phyloP scores from a whole-genome alignment of 495 filamentous ascomycete genomes.

The Talaromyces liani region DNA sequence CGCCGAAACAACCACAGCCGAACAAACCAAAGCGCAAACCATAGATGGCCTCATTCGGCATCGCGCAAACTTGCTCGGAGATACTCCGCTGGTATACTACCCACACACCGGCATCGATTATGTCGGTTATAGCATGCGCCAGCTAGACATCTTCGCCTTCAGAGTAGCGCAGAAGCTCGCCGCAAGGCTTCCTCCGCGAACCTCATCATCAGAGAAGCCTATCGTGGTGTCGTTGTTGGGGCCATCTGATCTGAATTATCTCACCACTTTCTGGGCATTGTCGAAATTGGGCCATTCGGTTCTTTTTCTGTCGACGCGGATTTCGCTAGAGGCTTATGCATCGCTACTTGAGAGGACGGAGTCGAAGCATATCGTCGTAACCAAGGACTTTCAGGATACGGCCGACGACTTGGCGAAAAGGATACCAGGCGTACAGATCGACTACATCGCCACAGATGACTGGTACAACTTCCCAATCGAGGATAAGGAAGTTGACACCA shows the following conservation, averaged over 20 bases:
- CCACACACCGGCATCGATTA: constrained; percentile 3
- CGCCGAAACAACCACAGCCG: not conserved
- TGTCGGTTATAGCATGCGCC: constrained; percentile 5
- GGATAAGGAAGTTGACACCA: constrained; percentile 9
- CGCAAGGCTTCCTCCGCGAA: not conserved
- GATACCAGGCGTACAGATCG: constrained; percentile 11
- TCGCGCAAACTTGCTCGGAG: constrained; percentile 1
- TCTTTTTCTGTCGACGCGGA: constrained; percentile 38
- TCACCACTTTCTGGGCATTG: constrained; percentile 34
- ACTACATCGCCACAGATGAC: constrained; percentile 11
- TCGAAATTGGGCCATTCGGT: constrained; percentile 39
- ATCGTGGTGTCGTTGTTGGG: constrained; percentile 38
- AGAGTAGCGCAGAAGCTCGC: constrained; percentile 3
- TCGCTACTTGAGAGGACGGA: constrained; percentile 30
- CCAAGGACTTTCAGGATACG: constrained; percentile 17
- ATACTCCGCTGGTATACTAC: constrained; percentile 3
- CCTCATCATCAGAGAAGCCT: constrained; percentile 20
- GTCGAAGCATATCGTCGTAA: constrained; percentile 24
- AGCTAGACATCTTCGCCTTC: not conserved
- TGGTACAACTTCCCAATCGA: constrained; percentile 16
- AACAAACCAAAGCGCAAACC: not conserved
- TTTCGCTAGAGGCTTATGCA: constrained; percentile 35
- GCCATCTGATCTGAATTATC: constrained; percentile 34
- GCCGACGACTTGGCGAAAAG: constrained; percentile 18
- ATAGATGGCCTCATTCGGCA: constrained; percentile 1